Evolutionary conservation across 1,139 yeast genomes (phyloP), one percentile per base, ranked within the genome.

Genomic region (Dujonia santamariae): DNA sequence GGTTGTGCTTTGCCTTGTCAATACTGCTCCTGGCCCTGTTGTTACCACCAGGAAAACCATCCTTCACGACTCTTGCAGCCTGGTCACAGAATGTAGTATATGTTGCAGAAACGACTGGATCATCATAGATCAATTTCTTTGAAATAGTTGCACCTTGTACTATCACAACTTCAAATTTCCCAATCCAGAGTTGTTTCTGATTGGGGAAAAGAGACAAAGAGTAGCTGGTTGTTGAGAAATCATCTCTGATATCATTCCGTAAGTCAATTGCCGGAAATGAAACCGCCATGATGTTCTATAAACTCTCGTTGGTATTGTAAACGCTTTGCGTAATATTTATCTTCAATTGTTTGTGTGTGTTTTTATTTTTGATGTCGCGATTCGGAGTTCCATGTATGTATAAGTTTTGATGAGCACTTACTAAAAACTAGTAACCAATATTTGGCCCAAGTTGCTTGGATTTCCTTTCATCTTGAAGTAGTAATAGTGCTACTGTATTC

Each of bases 81-180:
- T 25, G 28, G 9, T 25, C 19, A 11, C 22, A 28, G 47, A 77
- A 75, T 2, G 53, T 46, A 1, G 80, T 70, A 41, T 72, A 75
- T 5, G 74, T 63, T 6, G 84, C 81, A 19, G 67, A 51, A 5
- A 73, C 46, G 2, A 80, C 62, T 5, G 63, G 62, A 5, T 68
- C 67, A 11, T 72, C 72, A 45, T 70, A 80, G 1, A 61, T 57
- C 40, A 82, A 61, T 37, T 67, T 72, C 34, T 78, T 64, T 19
- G 72, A 53, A 6, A 78, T 51, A 3, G 67, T 48, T 2, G 75
- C 71, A 9, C 83, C 83, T 33, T 63, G 60, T 28, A 71, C 54
- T 67, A 80, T 67, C 15, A 61, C 46, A 6, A 75, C 76, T 13
- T 60, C 51, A 31, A 51, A 39, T 27, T 50, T 44, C 16, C 48